Evolutionary conservation across 331 rosid species (phyloP).

Genomic region (Pyracantha coccinea): DNA sequence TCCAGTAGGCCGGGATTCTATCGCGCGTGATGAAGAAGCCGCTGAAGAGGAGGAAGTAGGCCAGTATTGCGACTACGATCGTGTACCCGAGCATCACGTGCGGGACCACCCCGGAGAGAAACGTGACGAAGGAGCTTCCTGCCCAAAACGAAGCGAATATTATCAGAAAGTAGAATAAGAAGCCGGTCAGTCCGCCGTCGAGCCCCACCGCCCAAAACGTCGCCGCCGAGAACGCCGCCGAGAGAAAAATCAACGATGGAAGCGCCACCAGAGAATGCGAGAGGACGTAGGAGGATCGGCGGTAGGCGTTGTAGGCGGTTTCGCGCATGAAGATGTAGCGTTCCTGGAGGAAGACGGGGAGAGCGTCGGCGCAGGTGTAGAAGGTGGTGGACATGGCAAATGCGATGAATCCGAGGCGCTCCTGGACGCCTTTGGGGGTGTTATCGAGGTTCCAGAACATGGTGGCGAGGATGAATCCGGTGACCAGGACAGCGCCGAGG

Average conservation of each 20-base stretch:
- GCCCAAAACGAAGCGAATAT: constrained; percentile 84
- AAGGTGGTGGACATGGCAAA: constrained; percentile 97
- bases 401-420: constrained; percentile 79
- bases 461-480: constrained; percentile 81
- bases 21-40: constrained; percentile 87
- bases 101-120: constrained; percentile 85
- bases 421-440: constrained; percentile 77
- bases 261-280: constrained; percentile 51
- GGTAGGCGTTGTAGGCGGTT: constrained; percentile 74
- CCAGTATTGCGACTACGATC: constrained; percentile 71
- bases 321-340: constrained; percentile 91
- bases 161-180: constrained; percentile 51
- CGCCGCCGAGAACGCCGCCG: constrained; percentile 41
- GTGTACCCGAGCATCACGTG: constrained; percentile 94
- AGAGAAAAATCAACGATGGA: constrained; percentile 48
- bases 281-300: constrained; percentile 66
- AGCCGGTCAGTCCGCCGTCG: constrained; percentile 68
- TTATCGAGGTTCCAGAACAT: constrained; percentile 72
- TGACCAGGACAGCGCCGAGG: constrained; percentile 63
- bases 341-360: constrained; percentile 87
- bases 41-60: constrained; percentile 83
- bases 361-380: constrained; percentile 91
- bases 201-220: constrained; percentile 98
- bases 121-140: constrained; percentile 80
- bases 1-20: constrained; percentile 77